Base-by-base conservation (phyloP, 106 monocot genomes). In the Gastrodia elata region DNA sequence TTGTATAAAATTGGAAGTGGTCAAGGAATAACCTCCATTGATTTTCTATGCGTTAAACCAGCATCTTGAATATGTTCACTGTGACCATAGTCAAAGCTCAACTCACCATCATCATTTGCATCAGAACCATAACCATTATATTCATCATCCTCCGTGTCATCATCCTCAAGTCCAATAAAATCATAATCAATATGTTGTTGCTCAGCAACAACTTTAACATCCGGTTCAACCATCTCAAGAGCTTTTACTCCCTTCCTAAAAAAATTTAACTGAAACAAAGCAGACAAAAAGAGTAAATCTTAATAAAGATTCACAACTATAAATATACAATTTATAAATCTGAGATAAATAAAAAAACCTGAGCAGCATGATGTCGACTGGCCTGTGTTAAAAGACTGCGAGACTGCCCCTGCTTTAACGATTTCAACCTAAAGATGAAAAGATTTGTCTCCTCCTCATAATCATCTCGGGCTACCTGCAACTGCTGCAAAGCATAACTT, bases 341-440 rank as follows among this genome's bases (percentile, higher is more conserved):
- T 72, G 20, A 37, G 25, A 15, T 39, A 7, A 46, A 71, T 36
- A 68, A 76, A 64, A n/a, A 39, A 68, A 94, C 94, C 91, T 94
- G 94, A 25, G 94, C 88, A 78, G 96, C 88, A 90, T 96, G 87
- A 76, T 96, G 96, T 9, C 96, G 80, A 70, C 84, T 86, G 74
- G 96, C 92, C 69, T 92, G 96, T 40, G 96, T 96, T 37, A 96
- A 68, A 74, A 96, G 81, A 81, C 96, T 96, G 26, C 87, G 80
- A 38, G 87, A 90, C 39, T 92, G 96, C 8, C 96, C 96, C 79
- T 96, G 96, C 83, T 96, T 92, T 38, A 96, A 72, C 61, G 96
- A 96, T 81, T 96, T 96, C 75, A 96, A 80, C 41, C 92, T 85
- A 76, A 92, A 96, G 25, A 92, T 80, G 82, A 96, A 96, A 34